Evolutionary conservation across 345 rosid species (phyloP), one percentile per base, ranked within the genome.

Genomic region (Clarkia xantiana): DNA sequence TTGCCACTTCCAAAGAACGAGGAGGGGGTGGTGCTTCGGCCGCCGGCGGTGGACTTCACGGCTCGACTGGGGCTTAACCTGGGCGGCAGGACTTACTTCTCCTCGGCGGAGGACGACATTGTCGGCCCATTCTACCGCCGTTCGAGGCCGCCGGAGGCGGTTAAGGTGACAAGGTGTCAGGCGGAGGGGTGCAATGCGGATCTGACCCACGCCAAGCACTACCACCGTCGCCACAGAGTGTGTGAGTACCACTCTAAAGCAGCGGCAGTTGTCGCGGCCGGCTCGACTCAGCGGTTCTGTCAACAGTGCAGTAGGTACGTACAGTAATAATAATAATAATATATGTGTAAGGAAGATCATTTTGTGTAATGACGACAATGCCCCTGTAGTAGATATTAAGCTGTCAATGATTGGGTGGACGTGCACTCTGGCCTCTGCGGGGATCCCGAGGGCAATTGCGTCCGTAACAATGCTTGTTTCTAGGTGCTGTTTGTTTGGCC

Each of bases 221-320:
- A 91, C 69, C 98, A 91, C 60, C 75, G 98, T 25, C 78, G 98
- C 51, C 98, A 91, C 55, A 91, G 86, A 64, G 98, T 91, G 36
- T 91, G 98, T 45, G 98, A 91, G 65, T 91, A 73, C 57, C 98
- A 91, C 71, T 91, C 98, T 14, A 91, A 91, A 50, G 91, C 98
- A 0, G 73, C 98, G 6, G 82, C 94, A 1, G 98, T 86, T 29
- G 67, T 83, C 9, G 78, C 94, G 2, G 84, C 84, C 63, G 94
- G 98, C 6, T 62, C 81, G 56, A 86, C 94, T 65, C 98, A 91
- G 74, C 85, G 98, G 25, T 91, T 91, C 78, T 91, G 98, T 75
- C 98, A 91, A 66, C 98, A 91, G 74, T 91, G 98, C 49, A 91
- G 98, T 94, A 86, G 98, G 98, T 61, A 42, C 40, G 3, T 34